Conservation (phyloP, 2,329 filamentous ascomycete species). For the Penicillium corylophilum region DNA sequence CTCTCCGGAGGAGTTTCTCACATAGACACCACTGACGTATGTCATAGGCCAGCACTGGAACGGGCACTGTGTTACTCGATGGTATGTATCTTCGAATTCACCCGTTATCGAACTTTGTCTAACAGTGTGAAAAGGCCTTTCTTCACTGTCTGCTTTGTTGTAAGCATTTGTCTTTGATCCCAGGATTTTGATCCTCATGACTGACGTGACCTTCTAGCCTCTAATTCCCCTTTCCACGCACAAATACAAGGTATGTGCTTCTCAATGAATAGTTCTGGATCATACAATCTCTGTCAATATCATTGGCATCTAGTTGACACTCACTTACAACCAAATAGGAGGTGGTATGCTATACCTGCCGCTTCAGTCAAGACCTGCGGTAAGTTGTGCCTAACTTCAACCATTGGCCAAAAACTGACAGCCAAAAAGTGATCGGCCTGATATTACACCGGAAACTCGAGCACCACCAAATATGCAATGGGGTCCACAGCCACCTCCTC, state of each 20-base stretch:
- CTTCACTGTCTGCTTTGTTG: constrained; percentile 48
- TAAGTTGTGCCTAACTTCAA: constrained; percentile 14
- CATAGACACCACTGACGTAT: neutral
- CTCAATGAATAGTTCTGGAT: neutral
- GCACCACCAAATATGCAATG: constrained; percentile 30
- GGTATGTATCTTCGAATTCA: constrained; percentile 29
- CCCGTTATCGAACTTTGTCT: neutral
- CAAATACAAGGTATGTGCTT: constrained; percentile 37
- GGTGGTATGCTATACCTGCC: constrained; percentile 40
- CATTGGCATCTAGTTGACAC: neutral
- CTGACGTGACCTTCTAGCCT: constrained; percentile 29
- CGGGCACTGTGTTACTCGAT: constrained; percentile 45
- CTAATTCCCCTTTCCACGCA: constrained; percentile 39
- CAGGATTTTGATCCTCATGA: neutral
- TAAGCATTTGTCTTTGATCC: constrained; percentile 19
- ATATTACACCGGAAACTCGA: constrained; percentile 38
- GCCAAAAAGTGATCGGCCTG: constrained; percentile 34
- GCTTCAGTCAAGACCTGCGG: constrained; percentile 39
- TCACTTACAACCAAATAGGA: constrained; percentile 31
- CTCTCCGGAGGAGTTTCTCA: neutral
- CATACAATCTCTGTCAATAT: neutral
- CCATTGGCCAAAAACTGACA: neutral
- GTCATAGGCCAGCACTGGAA: constrained; percentile 44
- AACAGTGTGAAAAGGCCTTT: constrained; percentile 36
- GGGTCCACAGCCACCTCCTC: constrained; percentile 21